phyloP scores from a whole-genome alignment of 1,284 basidiomycete genomes.

The Rhodotorula sp. region DNA sequence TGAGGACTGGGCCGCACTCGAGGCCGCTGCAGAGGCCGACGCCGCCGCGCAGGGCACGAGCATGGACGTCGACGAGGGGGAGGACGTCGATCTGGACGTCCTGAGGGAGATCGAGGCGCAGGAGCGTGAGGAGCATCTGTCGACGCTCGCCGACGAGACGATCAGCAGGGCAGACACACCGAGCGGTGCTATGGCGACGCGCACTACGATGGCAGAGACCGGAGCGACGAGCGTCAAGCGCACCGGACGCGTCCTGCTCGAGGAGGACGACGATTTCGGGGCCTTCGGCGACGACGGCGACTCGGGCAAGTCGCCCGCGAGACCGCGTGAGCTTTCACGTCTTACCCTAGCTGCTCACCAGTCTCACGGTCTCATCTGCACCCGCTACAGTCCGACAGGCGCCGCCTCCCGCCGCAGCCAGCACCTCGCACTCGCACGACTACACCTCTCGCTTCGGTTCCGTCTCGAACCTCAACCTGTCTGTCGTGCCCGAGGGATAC shows the following conservation, averaged over 20 bases:
- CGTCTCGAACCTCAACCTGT: constrained; percentile 32
- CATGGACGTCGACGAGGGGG: neutral
- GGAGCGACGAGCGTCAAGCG: neutral
- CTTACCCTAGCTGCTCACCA: too few relatives aligned
- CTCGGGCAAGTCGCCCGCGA: neutral
- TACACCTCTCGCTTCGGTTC: constrained; percentile 24
- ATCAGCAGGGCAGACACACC: neutral
- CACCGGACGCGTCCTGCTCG: constrained; percentile 14
- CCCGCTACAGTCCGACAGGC: neutral
- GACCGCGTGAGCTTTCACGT: neutral
- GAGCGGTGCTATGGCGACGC: neutral
- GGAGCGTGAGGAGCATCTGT: neutral
- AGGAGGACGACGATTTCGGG: constrained; percentile 29
- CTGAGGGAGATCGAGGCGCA: constrained; percentile 7
- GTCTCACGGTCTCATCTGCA: neutral
- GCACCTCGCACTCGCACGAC: constrained; percentile 14
- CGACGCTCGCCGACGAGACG: neutral
- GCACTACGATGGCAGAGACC: neutral
- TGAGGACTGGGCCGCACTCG: constrained; percentile 15
- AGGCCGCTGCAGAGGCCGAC: constrained; percentile 9
- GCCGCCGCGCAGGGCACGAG: neutral
- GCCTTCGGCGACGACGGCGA: constrained; percentile 28
- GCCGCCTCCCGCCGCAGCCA: neutral
- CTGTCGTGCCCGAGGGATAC: constrained; percentile 5
- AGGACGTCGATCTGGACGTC: constrained; percentile 27